Evolutionary conservation across 1,284 basidiomycete genomes (phyloP), one percentile per base, ranked within the genome.

Genomic region (Puccinia horiana): DNA sequence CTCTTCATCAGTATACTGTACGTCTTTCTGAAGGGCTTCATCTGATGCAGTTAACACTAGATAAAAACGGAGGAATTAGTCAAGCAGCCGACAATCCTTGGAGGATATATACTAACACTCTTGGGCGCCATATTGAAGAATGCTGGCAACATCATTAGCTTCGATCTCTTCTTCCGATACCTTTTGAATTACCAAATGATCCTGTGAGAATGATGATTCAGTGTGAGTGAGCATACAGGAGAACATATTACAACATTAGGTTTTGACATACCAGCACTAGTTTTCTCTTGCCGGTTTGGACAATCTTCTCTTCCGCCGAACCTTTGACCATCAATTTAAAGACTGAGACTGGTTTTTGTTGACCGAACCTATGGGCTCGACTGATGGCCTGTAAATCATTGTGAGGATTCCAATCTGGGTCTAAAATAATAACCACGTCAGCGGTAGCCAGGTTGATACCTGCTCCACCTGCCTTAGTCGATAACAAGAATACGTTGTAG

Each of bases 381-480:
- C 86, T 85, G 52, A 88, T 87, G 20, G 87, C 87, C 83, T 88
- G 87, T 82, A 88, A 84, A 81, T 87, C 93, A 88, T 93, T 92
- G 87, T 96, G 95, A 20, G 95, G 95, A 85, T 98, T 98, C 87
- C 95, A 98, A 88, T 98, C 95, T 0, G 93, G 93, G 85, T 96
- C 95, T 85, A 92, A 93, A 75, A 98, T 92, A 82, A 98, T 95
- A 67, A 98, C 95, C 0, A 93, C 95, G 85, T 96, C 94, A 49
- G 94, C 94, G 0, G 87, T 85, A 32, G 88, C 88, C 9, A 88
- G 85, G 81, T 88, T 89, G 82, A 86, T 85, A 47, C 86, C 87
- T 56, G 87, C 87, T 69, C 87, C 88, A 73, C 88, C 88, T 32
- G 86, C 86, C 67, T 85, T 82, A 4, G 87, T 88, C 14, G 85